These are phyloP conservation scores for Prosopis cineraria DNA, from an alignment of 306 rosid genomes.

Conservation along the genomic window DNA sequence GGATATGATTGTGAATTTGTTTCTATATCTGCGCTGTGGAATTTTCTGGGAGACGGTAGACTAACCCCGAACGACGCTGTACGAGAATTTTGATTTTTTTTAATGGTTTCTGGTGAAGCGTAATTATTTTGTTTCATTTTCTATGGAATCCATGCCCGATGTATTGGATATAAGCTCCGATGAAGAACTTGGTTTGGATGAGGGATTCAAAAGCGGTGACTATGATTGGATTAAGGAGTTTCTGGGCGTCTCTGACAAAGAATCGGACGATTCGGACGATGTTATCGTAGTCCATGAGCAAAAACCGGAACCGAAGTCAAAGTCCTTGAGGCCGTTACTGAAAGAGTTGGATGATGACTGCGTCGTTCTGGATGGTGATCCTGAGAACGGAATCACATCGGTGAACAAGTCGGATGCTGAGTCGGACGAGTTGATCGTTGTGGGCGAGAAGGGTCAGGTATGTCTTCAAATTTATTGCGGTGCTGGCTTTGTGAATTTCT, in stretches of 20 bases:
- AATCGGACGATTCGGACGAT: constrained; percentile 39
- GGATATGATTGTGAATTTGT: neutral
- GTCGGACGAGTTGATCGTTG: constrained; percentile 68
- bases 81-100: neutral
- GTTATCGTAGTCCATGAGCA: constrained; percentile 45
- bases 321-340: constrained; percentile 29
- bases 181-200: constrained; percentile 40
- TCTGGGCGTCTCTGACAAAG: constrained; percentile 38
- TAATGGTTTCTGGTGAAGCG: constrained; percentile 16
- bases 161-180: constrained; percentile 63
- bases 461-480: neutral
- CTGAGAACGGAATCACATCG: constrained; percentile 40
- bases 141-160: constrained; percentile 41
- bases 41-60: constrained; percentile 12
- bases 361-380: constrained; percentile 69
- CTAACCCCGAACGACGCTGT: neutral
- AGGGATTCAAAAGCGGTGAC: neutral
- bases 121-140: neutral
- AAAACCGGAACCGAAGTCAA: constrained; percentile 36
- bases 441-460: constrained; percentile 89
- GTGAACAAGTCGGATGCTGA: constrained; percentile 30
- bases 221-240: constrained; percentile 54
- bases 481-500: neutral
- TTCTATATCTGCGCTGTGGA: neutral
- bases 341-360: constrained; percentile 64